phyloP scores from a whole-genome alignment of 73 alveolate genomes.

The Paramecium bursaria region DNA sequence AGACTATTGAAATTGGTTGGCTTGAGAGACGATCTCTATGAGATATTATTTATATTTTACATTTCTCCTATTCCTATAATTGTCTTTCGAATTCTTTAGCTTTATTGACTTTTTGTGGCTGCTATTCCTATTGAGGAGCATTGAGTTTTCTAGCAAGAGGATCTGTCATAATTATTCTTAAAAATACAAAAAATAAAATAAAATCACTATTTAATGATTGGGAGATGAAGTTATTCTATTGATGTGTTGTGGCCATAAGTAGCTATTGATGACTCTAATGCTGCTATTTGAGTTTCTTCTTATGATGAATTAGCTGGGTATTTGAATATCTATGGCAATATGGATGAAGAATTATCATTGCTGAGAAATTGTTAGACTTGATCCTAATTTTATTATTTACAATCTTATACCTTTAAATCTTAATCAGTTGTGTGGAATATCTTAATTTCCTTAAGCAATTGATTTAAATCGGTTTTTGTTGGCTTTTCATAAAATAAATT shows the following conservation, averaged over 20 bases:
- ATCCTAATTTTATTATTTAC: constrained; percentile 14
- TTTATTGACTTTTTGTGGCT: constrained; percentile 19
- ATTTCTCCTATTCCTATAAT: constrained; percentile 24
- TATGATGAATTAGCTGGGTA: constrained; percentile 24
- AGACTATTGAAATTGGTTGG: neutral
- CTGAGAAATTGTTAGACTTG: constrained; percentile 53
- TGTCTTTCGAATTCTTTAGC: constrained; percentile 48
- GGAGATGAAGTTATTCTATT: too few relatives aligned
- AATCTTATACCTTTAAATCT: constrained; percentile 16
- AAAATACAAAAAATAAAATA: too few relatives aligned
- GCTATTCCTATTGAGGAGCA: too few relatives aligned
- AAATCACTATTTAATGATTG: too few relatives aligned
- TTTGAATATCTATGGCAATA: constrained; percentile 24
- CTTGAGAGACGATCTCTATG: neutral
- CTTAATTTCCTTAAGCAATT: constrained; percentile 40
- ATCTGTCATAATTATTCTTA: too few relatives aligned
- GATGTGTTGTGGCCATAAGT: too few relatives aligned
- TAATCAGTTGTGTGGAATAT: constrained; percentile 5
- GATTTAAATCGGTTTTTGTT: neutral
- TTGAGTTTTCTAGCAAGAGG: too few relatives aligned
- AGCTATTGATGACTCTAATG: constrained; percentile 40
- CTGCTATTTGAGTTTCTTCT: constrained; percentile 47
- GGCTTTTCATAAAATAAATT: neutral
- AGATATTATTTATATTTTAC: neutral
- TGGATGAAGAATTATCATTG: constrained; percentile 52